These are phyloP conservation scores for Exophiala sp. DNA, from an alignment of 2,329 filamentous ascomycete species.

Conservation along the genomic window DNA sequence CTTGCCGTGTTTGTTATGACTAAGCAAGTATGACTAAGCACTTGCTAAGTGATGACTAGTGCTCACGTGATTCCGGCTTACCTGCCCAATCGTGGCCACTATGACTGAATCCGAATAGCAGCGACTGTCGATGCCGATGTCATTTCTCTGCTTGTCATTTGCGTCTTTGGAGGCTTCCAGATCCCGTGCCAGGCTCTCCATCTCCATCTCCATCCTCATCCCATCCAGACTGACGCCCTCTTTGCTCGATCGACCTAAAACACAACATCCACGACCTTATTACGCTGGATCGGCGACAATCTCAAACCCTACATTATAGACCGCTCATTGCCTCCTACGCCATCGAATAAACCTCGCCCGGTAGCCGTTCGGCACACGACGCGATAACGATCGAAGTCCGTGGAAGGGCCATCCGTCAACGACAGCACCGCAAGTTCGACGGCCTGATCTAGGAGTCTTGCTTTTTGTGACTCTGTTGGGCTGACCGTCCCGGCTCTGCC, in stretches of 20 bases:
- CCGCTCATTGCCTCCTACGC: background rate
- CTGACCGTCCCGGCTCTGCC: too few relatives aligned
- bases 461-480: too few relatives aligned
- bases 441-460: background rate
- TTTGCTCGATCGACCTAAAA: background rate
- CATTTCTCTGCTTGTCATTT: slow-evolving; percentile 2
- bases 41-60: too few relatives aligned
- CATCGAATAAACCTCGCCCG: background rate
- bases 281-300: background rate
- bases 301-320: background rate
- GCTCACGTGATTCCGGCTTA: slow-evolving; percentile 2
- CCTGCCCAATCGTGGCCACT: background rate
- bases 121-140: slow-evolving; percentile 12
- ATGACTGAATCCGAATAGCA: background rate
- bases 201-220: background rate
- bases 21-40: too few relatives aligned
- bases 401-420: slow-evolving; percentile 7
- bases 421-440: background rate
- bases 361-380: slow-evolving; percentile 7
- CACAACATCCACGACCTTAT: background rate
- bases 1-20: too few relatives aligned
- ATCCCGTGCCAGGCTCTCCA: background rate
- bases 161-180: slow-evolving; percentile 6
- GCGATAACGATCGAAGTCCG: slow-evolving; percentile 16
- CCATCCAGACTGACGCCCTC: background rate